These are phyloP conservation scores for Claviceps maximensis DNA, from an alignment of 2,329 filamentous ascomycete genomes.

Conservation along the genomic window DNA sequence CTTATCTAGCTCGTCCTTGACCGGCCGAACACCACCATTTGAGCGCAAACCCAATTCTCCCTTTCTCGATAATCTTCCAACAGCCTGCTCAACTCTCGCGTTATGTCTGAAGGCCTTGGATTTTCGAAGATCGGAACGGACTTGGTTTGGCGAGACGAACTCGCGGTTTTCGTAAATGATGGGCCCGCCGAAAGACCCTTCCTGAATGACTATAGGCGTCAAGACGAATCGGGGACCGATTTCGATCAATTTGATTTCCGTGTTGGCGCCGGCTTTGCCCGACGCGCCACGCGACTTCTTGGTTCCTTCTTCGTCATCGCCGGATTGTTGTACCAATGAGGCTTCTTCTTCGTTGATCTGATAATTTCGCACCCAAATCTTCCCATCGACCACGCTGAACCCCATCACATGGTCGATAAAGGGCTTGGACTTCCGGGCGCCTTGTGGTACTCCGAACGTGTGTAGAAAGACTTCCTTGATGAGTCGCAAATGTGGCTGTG, in stretches of 20 bases:
- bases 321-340: slow-evolving; percentile 30
- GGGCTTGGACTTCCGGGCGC: slow-evolving; percentile 79
- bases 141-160: slow-evolving; percentile 92
- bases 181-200: slow-evolving; percentile 87
- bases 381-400: slow-evolving; percentile 81
- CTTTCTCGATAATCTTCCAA: slow-evolving; percentile 62
- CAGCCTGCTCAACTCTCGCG: slow-evolving; percentile 56
- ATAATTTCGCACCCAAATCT: slow-evolving; percentile 93
- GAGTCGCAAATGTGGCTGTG: slow-evolving; percentile 63
- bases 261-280: slow-evolving; percentile 38
- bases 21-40: slow-evolving; percentile 47
- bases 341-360: slow-evolving; percentile 76
- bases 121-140: slow-evolving; percentile 67
- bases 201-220: slow-evolving; percentile 88
- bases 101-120: slow-evolving; percentile 69
- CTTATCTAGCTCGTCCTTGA: slow-evolving; percentile 61
- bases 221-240: slow-evolving; percentile 89
- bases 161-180: slow-evolving; percentile 98
- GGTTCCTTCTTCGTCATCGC: slow-evolving; percentile 26
- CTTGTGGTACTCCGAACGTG: slow-evolving; percentile 83
- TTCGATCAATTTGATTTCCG: slow-evolving; percentile 74
- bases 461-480: slow-evolving; percentile 86
- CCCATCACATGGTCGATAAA: slow-evolving; percentile 93
- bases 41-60: slow-evolving; percentile 63
- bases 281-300: slow-evolving; percentile 25